Percentiles rank a stretch among this genome's conserved stretches.
Conservation (phyloP, 2,329 filamentous ascomycete genomes). For the Fonsecaea pedrosoi region DNA sequence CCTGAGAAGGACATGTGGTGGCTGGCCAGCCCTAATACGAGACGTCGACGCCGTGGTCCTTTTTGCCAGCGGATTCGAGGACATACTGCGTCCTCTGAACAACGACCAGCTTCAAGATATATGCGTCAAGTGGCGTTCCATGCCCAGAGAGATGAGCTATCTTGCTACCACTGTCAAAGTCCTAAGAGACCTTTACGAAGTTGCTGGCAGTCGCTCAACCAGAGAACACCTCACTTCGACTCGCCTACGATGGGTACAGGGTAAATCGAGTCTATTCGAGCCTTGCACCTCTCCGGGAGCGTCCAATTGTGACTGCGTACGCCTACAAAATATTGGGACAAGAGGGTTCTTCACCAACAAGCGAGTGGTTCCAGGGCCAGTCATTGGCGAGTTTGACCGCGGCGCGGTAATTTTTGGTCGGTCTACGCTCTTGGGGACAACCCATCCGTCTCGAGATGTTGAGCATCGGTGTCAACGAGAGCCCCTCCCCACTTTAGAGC, state of each 20-base stretch:
- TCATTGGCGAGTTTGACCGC: not conserved
- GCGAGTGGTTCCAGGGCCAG: not conserved
- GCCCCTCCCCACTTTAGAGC: not conserved
- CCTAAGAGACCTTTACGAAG: conserved; percentile 9
- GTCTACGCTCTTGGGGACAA: not conserved
- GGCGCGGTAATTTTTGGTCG: not conserved
- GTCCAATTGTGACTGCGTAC: not conserved
- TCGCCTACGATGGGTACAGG: not conserved
- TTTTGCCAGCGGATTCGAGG: conserved; percentile 1
- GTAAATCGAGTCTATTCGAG: not conserved
- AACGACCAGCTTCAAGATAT: not conserved
- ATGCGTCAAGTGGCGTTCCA: not conserved
- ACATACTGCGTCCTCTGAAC: not conserved
- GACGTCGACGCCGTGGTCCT: conserved; percentile 6
- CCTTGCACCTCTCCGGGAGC: not conserved
- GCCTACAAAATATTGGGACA: not conserved
- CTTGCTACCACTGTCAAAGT: conserved; percentile 9
- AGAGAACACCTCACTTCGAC: conserved; percentile 30
- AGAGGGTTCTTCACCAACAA: not conserved
- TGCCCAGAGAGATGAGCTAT: not conserved
- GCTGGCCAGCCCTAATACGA: conserved; percentile 12
- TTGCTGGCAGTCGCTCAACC: conserved; percentile 4
- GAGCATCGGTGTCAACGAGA: not conserved
- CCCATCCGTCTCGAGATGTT: not conserved
- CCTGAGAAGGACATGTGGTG: not conserved